A percentile compares a stretch with the other conserved stretches of the same genome.
Evolutionary conservation across 1,284 basidiomycete species (phyloP).

Genomic region (Ustilago bromivora): DNA sequence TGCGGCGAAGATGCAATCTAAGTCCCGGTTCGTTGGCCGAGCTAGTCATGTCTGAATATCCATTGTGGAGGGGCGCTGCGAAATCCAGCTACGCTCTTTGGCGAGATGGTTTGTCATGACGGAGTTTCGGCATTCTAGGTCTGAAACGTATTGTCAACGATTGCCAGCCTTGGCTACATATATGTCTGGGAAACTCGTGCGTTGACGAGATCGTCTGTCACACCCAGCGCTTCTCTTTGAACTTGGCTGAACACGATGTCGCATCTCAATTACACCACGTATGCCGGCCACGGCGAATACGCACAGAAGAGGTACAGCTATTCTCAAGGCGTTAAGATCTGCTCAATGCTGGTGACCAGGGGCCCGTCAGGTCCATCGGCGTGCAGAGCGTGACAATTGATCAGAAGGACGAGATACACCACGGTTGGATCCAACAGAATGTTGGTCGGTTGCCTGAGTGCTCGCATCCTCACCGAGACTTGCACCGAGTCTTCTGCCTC

Average conservation of each 20-base stretch:
- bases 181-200: no score
- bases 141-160: no score
- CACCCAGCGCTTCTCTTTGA: neutral
- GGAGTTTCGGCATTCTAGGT: no score
- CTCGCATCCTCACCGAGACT: conserved; percentile 1
- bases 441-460: neutral
- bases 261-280: neutral
- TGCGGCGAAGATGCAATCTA: no score
- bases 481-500: neutral
- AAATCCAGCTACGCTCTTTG: no score
- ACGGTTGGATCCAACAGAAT: conserved; percentile 7
- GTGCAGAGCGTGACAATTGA: neutral
- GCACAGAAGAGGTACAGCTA: neutral
- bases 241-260: neutral
- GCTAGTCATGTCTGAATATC: no score
- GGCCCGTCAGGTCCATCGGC: conserved; percentile 14
- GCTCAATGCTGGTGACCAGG: neutral
- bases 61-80: no score
- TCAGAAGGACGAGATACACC: neutral
- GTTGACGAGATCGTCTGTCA: neutral
- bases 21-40: no score
- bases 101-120: no score
- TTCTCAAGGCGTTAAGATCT: conserved; percentile 1
- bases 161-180: no score
- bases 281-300: neutral